A percentile compares a stretch with the other conserved stretches of the same genome.
Conservation (phyloP, 2,329 filamentous ascomycete genomes). For the Ascochyta pisi region DNA sequence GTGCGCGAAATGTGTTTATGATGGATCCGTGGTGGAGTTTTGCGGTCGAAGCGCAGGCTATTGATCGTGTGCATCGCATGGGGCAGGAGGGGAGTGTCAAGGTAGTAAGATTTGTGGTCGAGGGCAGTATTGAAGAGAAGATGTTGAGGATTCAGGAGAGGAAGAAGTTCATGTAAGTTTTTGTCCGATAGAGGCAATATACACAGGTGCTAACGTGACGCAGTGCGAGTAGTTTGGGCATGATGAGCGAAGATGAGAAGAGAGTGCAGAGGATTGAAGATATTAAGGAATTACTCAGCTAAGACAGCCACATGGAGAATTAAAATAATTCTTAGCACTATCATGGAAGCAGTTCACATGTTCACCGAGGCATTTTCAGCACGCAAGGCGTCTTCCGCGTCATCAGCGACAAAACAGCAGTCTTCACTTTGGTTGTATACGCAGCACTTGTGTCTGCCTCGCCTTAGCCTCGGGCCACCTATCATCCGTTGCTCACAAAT, state of each 20-base stretch:
- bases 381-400: not conserved
- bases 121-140: constrained; percentile 89
- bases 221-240: constrained; percentile 90
- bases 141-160: constrained; percentile 93
- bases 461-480: not conserved
- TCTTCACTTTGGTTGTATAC: not conserved
- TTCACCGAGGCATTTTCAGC: not conserved
- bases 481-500: not conserved
- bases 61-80: constrained; percentile 97
- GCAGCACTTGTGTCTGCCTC: not conserved
- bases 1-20: constrained; percentile 90
- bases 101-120: constrained; percentile 87
- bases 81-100: constrained; percentile 86
- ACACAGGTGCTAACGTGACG: constrained; percentile 37
- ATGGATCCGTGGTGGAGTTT: constrained; percentile 99
- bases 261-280: constrained; percentile 89
- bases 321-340: too few relatives aligned
- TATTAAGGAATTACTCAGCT: constrained; percentile 85
- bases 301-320: not conserved
- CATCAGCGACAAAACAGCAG: not conserved
- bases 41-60: constrained; percentile 94
- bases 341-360: not conserved
- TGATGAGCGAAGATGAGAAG: constrained; percentile 96
- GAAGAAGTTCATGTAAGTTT: constrained; percentile 90
- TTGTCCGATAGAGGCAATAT: not conserved